Base-by-base conservation (phyloP, 768 basidiomycete species). In the Agrocybe chaxingu region DNA sequence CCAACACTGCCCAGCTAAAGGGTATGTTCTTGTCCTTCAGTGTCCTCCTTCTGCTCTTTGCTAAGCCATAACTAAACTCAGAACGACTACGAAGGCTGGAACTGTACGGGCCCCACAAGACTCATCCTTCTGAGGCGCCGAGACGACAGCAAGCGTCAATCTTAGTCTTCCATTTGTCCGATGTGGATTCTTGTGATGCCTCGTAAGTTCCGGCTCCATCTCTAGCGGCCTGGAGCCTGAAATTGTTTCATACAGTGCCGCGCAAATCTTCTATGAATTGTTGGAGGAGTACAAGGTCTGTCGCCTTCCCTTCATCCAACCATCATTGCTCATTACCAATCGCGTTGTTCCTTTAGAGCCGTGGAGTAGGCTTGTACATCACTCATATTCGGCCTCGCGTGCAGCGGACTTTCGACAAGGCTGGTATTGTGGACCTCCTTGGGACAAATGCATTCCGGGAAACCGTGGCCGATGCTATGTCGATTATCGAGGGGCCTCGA, bases 1-100 rank as follows among this genome's bases (percentile, higher is more conserved):
- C 96, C 9, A 99, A 99, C 64, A 95, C 95, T 16, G 89, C 93
- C 33, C 93, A 95, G 61, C 71, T 99, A 16, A 98, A 98, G 74
- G 94, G 87, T 82, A 57, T 32, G 64, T 47, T 11, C 2, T 4
- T 24, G 13, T 42, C 35, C 24, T 24, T 5, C 24, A 5, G 8
- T 1, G 13, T 3, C 4, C 13, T 35, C 30, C 7, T 32, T 4
- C 4, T 36, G 5, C 47, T 18, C n/a, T 42, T 35, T 9, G 16
- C 5, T 37, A 19, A 33, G 39, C 24, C 24, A 42, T 45, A 11
- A 4, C 2, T 1, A 7, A 10, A 33, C 45, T 7, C 59, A 88
- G 93, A 87, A 66, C 87, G 89, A 12, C 70, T 94, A 19, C 77
- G 89, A 30, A 73, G 93, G 56, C 76, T 99, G 45, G 96, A 99